Percentiles rank a stretch among this genome's conserved stretches.
These are phyloP conservation scores for Magnaporthiopsis rhizophila DNA, from an alignment of 2,329 filamentous ascomycete species.

Conservation along the genomic window DNA sequence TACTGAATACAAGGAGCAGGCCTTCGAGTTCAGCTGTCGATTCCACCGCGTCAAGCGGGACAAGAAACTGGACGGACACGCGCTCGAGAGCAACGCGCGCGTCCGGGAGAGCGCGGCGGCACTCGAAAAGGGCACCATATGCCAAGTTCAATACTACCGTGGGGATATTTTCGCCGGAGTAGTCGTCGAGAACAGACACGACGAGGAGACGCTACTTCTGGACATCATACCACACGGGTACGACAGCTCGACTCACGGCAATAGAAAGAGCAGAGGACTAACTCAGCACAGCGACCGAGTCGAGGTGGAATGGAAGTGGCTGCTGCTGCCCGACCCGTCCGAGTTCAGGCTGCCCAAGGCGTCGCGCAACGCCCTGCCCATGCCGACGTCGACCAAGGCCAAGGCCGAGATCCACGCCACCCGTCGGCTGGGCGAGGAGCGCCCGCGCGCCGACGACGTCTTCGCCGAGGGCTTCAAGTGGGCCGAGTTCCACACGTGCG, in stretches of 20 bases:
- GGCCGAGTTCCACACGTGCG: constrained; percentile 70
- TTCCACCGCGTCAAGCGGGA: constrained; percentile 87
- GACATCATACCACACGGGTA: constrained; percentile 81
- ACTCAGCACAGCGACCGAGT: constrained; percentile 54
- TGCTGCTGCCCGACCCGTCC: constrained; percentile 62
- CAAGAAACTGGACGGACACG: constrained; percentile 61
- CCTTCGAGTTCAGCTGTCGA: constrained; percentile 87
- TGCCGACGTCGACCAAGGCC: constrained; percentile 55
- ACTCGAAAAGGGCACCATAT: constrained; percentile 65
- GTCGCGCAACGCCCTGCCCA: constrained; percentile 61
- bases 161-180: constrained; percentile 87
- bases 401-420: constrained; percentile 62
- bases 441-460: constrained; percentile 55
- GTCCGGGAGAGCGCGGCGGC: constrained; percentile 60
- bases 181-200: constrained; percentile 71
- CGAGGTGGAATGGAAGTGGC: constrained; percentile 80
- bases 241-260: constrained; percentile 25
- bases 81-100: constrained; percentile 61
- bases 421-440: constrained; percentile 52
- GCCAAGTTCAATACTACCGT: constrained; percentile 78
- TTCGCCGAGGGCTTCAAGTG: constrained; percentile 64
- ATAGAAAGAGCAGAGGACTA: constrained; percentile 22
- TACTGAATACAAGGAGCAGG: constrained; percentile 84
- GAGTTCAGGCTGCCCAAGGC: constrained; percentile 69
- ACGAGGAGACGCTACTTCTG: constrained; percentile 69